A percentile compares a stretch with the other conserved stretches of the same genome.
phyloP scores from a whole-genome alignment of 192 early-diverging fungal species.

The Linnemannia elongata region DNA sequence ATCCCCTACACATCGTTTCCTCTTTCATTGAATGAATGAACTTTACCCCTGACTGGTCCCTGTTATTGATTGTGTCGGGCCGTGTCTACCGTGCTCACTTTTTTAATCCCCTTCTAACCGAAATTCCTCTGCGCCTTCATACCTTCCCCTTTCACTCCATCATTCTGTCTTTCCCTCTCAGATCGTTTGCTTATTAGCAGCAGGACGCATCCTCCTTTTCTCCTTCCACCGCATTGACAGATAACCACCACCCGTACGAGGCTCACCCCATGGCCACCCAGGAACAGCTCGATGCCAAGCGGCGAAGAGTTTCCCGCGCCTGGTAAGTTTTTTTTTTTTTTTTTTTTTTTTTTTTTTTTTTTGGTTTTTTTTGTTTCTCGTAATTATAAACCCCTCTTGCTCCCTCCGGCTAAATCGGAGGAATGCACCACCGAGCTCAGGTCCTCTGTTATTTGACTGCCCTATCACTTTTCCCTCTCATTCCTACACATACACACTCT shows the following conservation, averaged over 20 bases:
- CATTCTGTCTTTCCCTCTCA: neutral
- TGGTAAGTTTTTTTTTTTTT: constrained; percentile 25
- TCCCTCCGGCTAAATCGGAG: constrained; percentile 31
- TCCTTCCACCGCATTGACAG: neutral
- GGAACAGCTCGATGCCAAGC: constrained; percentile 51
- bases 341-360: neutral
- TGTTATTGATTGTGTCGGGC: constrained; percentile 4
- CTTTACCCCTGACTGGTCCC: too few relatives aligned
- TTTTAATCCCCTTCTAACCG: neutral
- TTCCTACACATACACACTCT: neutral
- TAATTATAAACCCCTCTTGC: neutral
- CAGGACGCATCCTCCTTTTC: neutral
- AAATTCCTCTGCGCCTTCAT: too few relatives aligned
- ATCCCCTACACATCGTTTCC: neutral
- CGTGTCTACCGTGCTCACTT: constrained; percentile 6
- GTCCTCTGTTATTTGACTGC: neutral
- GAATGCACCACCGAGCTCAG: neutral
- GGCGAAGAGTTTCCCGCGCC: constrained; percentile 51
- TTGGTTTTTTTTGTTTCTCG: neutral
- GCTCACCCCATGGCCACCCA: constrained; percentile 31
- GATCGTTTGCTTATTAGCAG: neutral
- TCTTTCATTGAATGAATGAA: neutral
- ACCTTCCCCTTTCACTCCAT: neutral
- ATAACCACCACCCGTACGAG: neutral
- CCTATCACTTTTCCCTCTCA: neutral